Base-by-base conservation (phyloP, 2,329 filamentous ascomycete species). In the Metarhizium album region DNA sequence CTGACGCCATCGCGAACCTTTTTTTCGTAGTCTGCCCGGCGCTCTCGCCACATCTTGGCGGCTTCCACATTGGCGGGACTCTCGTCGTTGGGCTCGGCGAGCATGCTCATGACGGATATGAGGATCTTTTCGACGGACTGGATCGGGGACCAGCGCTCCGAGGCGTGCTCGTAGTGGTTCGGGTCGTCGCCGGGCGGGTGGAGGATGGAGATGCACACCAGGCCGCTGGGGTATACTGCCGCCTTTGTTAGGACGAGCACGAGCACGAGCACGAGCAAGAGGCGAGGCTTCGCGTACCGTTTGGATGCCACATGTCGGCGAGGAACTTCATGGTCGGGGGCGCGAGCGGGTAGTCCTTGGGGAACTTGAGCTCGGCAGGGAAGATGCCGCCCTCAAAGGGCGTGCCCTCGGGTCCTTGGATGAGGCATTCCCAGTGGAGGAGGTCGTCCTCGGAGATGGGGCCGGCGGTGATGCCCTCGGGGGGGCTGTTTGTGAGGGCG, bases 81-180 rank as follows among this genome's bases (percentile, higher is more conserved):
- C 76, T 97, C 91, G 64, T 97, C 91, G 68, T 97, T 97, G 53
- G 91, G 90, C 71, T 95, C 90, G 1, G 90, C 90, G 45, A 97
- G 80, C 90, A 97, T 97, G 70, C 89, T 95, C 86, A 97, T 97
- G 54, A 97, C 91, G 46, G 84, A 90, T 52, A 97, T 90, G 59
- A 97, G 75, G 59, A 97, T 97, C 75, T 96, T 97, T 72, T 97
- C 93, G 58, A 96, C 91, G 53, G 86, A 93, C 73, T 97, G 93
- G 55, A 97, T 95, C 13, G 91, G 91, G 27, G 86, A 91, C 91
- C 91, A 97, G 56, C 91, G 84, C 74, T 97, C 93, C 1, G 86
- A 90, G 7, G 93, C 91, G 61, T 91, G 87, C 70, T 97, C 91
- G 77, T 97, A 97, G 74, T 95, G 90, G 73, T 96, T 96, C 50